Base-by-base conservation (phyloP, 139 green algal species). In the Chlamydomonas schloesseri region DNA sequence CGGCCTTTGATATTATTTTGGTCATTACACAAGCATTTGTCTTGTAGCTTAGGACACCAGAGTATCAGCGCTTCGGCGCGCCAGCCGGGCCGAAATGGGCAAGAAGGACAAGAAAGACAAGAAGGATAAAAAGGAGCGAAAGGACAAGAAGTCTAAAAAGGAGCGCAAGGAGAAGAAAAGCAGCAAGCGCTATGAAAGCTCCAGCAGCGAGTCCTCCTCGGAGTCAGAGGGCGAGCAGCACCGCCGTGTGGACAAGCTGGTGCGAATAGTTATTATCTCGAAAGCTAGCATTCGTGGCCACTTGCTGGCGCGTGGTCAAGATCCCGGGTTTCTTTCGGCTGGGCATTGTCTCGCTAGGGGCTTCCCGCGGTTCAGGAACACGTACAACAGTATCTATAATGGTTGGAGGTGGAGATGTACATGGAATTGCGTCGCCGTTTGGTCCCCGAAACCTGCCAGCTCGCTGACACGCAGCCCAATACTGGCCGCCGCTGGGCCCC, bases 71-170 rank as follows among this genome's bases (percentile, higher is more conserved):
- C 42, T 50, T 50, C 42, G 42, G 42, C 42, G 42, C 42, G 42
- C 42, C 42, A 50, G 42, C 42, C 42, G 8, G 8, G 42, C 42
- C 42, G 42, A 50, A 50, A 50, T 50, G 42, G 42, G 42, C 42
- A 50, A 50, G 42, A 50, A 50, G 42, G 42, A 50, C 42, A 50
- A 50, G 8, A 85, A 76, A 24, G 65, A 68, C 9, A 85, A 85
- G 68, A 86, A 85, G 47, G 53, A 83, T 11, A 93, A 90, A 47
- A 88, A 93, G 62, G 67, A 88, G 60, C 74, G 86, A 11, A 93
- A 91, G 78, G 83, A 93, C 21, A 88, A 89, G 31, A 90, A 90
- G 84, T 67, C 83, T 18, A 70, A 80, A 60, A 93, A 92, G 73
- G 58, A 72, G 5, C 60, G 82, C 6, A 90, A 89, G 37, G 84